Conservation (phyloP, 345 rosid genomes). For the Brassica carinata region DNA sequence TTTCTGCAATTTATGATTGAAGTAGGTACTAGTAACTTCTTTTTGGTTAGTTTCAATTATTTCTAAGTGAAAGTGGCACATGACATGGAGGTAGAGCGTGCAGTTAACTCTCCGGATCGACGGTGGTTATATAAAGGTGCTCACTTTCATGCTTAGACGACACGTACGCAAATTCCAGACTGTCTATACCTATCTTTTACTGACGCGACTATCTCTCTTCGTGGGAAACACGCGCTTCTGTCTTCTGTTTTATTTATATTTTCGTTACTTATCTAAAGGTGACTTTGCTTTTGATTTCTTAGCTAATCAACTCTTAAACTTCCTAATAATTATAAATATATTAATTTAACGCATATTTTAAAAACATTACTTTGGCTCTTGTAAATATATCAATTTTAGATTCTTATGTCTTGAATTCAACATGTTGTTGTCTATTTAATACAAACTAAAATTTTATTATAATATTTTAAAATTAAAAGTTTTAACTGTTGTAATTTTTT, state of each 20-base stretch:
- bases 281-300: neutral
- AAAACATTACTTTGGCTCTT: neutral
- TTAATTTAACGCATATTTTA: neutral
- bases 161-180: conserved; percentile 30
- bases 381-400: neutral
- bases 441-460: neutral
- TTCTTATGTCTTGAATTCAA: neutral
- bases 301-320: neutral
- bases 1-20: neutral
- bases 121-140: neutral
- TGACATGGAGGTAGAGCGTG: conserved; percentile 12
- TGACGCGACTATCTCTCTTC: conserved; percentile 25
- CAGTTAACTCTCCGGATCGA: neutral
- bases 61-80: neutral
- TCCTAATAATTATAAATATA: neutral
- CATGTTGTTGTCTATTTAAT: neutral
- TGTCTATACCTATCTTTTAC: conserved; percentile 5
- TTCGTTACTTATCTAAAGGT: neutral
- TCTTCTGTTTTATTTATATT: neutral
- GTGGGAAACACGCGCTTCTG: conserved; percentile 23
- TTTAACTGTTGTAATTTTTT: neutral
- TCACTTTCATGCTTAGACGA: conserved; percentile 29
- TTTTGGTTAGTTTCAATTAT: neutral
- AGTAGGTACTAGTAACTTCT: neutral
- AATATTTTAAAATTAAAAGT: neutral